Evolutionary conservation across 768 basidiomycete genomes (phyloP).

Genomic region (Mycena maculata): DNA sequence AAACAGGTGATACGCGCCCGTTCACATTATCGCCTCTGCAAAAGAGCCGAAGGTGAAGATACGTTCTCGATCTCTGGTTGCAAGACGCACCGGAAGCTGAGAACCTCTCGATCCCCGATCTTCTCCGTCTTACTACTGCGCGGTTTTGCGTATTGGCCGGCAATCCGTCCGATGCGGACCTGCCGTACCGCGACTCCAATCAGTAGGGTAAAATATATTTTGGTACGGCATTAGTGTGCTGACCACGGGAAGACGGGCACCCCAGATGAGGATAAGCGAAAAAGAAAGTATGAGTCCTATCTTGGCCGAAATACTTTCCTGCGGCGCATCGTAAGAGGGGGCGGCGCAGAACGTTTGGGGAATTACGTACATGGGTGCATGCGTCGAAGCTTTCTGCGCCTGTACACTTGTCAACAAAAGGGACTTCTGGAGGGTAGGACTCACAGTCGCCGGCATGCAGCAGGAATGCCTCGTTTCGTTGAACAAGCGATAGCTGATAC

Average conservation of each 20-base stretch:
- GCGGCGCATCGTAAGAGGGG: not conserved
- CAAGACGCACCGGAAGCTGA: constrained; percentile 82
- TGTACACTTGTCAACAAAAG: constrained; percentile 7
- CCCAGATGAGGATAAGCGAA: constrained; percentile 95
- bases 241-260: constrained; percentile 92
- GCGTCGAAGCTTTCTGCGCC: constrained; percentile 92
- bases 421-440: not conserved
- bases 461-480: constrained; percentile 90
- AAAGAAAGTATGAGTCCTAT: constrained; percentile 94
- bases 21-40: constrained; percentile 96
- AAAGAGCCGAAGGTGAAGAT: not conserved
- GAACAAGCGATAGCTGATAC: constrained; percentile 81
- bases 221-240: constrained; percentile 42
- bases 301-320: constrained; percentile 91
- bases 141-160: constrained; percentile 97
- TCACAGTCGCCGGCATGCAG: constrained; percentile 95
- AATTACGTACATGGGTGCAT: constrained; percentile 77
- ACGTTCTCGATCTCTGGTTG: not conserved
- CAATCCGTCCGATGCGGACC: constrained; percentile 91
- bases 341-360: not conserved
- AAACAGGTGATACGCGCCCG: constrained; percentile 68
- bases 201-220: not conserved
- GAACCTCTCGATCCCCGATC: constrained; percentile 78
- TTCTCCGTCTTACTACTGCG: constrained; percentile 86
- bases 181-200: constrained; percentile 38